Base-by-base conservation (phyloP, 805 yeast genomes). In the Spathaspora hagerdaliae region DNA sequence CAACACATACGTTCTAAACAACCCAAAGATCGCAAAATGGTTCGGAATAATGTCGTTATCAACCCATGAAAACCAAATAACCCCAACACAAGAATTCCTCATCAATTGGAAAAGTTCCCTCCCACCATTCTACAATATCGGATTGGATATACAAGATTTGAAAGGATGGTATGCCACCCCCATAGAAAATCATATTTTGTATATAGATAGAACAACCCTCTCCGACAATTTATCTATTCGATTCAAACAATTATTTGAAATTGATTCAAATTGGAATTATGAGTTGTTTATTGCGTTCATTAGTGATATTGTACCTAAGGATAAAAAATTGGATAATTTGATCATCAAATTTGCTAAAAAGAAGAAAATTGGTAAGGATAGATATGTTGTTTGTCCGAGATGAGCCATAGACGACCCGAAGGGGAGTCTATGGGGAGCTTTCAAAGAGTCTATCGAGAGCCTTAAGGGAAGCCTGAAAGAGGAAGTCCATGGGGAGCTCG, bases 71-170 rank as follows among this genome's bases (percentile, higher is more conserved):
- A 9, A 29, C 12, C 32, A 29, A 29, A 29, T 29, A 2, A 29
- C 12, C 12, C 71, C 14, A 47, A 65, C 1, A 42, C 65, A 0
- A 77, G 88, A 84, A 47, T 79, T 89, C 55, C 55, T 82, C 48
- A 72, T 85, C 41, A 74, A 76, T 43, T 79, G 91, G 82, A 79
- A 81, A 53, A 69, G 82, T 1, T 65, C 74, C 6, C 70, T 87
- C 36, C 91, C 94, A 2, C 75, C 80, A 7, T 75, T 79, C 60
- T 75, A 80, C 66, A 80, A 77, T 41, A 76, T 83, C 36, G 76
- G 83, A 14, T 68, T 86, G 12, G 83, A 81, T 46, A 51, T 85
- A 12, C 58, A 64, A 3, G 63, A 78, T 51, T 66, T 88, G 14
- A 55, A 64, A 29, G 96, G 95, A 0, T 54, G 73, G 54, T 84